Evolutionary conservation across 2,329 filamentous ascomycete species (phyloP).

Genomic region (Dactylellina haptotyla): DNA sequence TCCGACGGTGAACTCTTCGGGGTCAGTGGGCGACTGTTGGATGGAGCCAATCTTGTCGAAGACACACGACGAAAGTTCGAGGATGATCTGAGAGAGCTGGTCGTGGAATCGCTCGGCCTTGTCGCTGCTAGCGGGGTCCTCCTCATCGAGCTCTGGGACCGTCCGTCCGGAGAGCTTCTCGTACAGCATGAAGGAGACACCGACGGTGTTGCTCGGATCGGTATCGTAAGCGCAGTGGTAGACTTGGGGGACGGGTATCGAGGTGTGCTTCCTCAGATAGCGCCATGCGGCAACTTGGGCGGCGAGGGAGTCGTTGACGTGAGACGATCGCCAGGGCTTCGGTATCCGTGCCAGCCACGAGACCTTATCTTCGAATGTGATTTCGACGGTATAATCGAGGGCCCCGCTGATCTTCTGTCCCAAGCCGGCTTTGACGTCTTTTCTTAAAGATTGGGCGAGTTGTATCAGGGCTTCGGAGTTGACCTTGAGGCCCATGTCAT

Average conservation of each 20-base stretch:
- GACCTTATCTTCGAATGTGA: constrained; percentile 48
- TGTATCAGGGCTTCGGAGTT: constrained; percentile 33
- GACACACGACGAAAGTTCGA: constrained; percentile 31
- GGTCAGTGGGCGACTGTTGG: constrained; percentile 30
- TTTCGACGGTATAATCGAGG: constrained; percentile 41
- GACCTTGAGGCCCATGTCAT: constrained; percentile 49
- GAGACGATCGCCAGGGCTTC: constrained; percentile 50
- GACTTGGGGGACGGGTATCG: constrained; percentile 46
- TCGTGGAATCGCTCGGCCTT: constrained; percentile 45
- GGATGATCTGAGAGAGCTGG: constrained; percentile 49
- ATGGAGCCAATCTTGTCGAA: constrained; percentile 51
- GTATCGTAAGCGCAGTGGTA: constrained; percentile 41
- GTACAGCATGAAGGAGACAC: constrained; percentile 43
- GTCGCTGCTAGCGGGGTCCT: constrained; percentile 26
- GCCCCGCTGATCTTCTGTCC: constrained; percentile 33
- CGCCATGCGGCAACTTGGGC: constrained; percentile 42
- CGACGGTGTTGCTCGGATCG: constrained; percentile 31
- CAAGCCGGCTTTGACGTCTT: constrained; percentile 9
- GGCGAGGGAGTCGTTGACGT: constrained; percentile 43
- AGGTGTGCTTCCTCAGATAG: constrained; percentile 45
- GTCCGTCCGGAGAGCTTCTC: constrained; percentile 33
- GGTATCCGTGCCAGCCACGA: constrained; percentile 46
- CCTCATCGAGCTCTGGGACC: constrained; percentile 43
- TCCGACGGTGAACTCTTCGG: constrained; percentile 43
- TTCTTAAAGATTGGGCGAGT: constrained; percentile 34